These are phyloP conservation scores for Xylaria sp. DNA, from an alignment of 2,329 filamentous ascomycete species.

Conservation along the genomic window DNA sequence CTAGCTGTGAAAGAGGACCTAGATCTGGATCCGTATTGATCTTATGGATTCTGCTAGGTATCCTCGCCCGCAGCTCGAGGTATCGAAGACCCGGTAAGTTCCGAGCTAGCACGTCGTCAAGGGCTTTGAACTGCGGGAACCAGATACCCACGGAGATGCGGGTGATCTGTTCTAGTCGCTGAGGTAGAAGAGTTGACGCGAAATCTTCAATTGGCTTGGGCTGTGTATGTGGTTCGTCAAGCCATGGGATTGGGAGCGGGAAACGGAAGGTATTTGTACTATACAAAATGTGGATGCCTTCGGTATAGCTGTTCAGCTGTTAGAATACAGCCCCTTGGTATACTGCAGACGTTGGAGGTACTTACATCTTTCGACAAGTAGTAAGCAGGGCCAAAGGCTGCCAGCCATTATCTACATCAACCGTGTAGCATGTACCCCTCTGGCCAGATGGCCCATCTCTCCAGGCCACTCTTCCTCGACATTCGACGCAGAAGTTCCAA, in stretches of 20 bases:
- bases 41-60: no score
- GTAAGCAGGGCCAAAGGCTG: conserved; percentile 17
- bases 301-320: conserved; percentile 19
- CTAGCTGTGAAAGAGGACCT: neutral
- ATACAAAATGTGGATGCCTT: conserved; percentile 20
- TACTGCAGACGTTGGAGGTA: conserved; percentile 7
- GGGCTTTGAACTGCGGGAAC: conserved; percentile 1
- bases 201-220: conserved; percentile 18
- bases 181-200: conserved; percentile 7
- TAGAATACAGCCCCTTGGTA: neutral
- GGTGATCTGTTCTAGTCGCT: conserved; percentile 14
- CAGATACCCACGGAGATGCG: conserved; percentile 6
- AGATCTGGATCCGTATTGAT: conserved; percentile 6
- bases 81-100: conserved; percentile 16
- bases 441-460: neutral
- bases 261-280: conserved; percentile 18
- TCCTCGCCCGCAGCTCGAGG: conserved; percentile 13
- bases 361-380: conserved; percentile 26
- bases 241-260: neutral
- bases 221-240: neutral
- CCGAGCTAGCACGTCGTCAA: conserved; percentile 9
- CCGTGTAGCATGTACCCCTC: no score
- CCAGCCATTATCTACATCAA: conserved; percentile 10
- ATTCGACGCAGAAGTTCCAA: conserved; percentile 19
- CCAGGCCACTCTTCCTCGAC: conserved; percentile 13